Conservation (phyloP, 345 rosid species). For the Pistacia integerrima region DNA sequence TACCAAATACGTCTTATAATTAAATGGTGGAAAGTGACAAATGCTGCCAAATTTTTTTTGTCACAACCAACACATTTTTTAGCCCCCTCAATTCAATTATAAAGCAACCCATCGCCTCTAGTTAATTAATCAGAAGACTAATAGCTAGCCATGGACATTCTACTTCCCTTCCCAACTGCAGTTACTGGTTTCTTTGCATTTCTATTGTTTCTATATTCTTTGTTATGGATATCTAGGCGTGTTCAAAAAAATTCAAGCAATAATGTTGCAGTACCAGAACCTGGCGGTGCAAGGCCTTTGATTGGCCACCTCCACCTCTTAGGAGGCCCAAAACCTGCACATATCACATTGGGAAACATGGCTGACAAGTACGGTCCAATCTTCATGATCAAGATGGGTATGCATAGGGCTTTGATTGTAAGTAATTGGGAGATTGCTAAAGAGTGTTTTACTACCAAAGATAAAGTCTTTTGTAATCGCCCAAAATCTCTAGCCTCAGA, state of each 20-base stretch:
- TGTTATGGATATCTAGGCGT: not conserved
- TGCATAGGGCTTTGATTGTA: constrained; percentile 28
- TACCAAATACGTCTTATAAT: no score
- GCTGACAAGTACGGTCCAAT: constrained; percentile 34
- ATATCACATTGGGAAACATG: constrained; percentile 19
- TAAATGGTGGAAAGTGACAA: no score
- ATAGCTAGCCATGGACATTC: not conserved
- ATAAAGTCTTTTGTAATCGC: constrained; percentile 28
- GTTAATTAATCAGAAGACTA: no score
- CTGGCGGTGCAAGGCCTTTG: constrained; percentile 26
- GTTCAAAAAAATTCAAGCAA: not conserved
- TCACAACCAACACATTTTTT: no score
- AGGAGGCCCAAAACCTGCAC: constrained; percentile 14
- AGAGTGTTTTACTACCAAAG: constrained; percentile 40
- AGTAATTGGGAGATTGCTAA: constrained; percentile 25
- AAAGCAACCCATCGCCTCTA: no score
- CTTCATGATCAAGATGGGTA: constrained; percentile 29
- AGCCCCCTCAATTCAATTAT: no score
- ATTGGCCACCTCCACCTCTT: constrained; percentile 42
- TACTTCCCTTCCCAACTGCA: not conserved
- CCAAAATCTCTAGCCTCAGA: constrained; percentile 28
- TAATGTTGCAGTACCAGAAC: constrained; percentile 14
- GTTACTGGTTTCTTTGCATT: not conserved
- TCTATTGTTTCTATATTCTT: not conserved
- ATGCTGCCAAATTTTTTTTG: no score